Evolutionary conservation across 371 early-diverging fungal genomes (phyloP), one percentile per base, ranked within the genome.

Genomic region (Mortierella sp.): DNA sequence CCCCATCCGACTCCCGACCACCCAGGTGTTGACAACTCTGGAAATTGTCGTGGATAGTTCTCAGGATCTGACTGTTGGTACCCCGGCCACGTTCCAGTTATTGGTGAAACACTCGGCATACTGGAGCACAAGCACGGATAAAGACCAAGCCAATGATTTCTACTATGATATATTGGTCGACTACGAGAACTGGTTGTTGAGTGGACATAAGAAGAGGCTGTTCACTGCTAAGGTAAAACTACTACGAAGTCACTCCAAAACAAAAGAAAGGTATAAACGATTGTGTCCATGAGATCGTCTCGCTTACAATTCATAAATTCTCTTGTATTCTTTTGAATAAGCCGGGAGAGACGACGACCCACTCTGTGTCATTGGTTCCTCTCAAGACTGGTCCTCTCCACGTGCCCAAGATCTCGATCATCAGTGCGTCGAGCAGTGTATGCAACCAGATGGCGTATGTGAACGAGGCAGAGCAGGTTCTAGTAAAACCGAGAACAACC

Each of bases 91-190:
- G 6, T 88, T 87, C 61, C 72, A 65, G 3, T 50, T 92, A 15
- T 68, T 75, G 17, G 79, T 91, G 44, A 83, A 82, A n/a, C 88
- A 86, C 68, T 83, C 89, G 3, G 80, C 84, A 1, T 85, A 87
- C 53, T 91, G 91, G 91, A 70, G 75, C 26, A 56, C 59, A 4
- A 56, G 24, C 34, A 70, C 73, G 8, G 50, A 63, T n/a, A 55
- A 81, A n/a, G 84, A 85, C 9, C 56, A 50, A 17, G 15, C 60
- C 15, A 43, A 56, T 27, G 83, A 84, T 26, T 86, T 88, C 49
- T 83, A 70, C 56, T 91, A 90, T 56, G 90, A 90, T n/a, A 82
- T 93, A 58, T 80, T 86, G 57, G 86, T 87, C 2, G 88, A 90
- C 54, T 88, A 89, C 64, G 86, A 87, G 34, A 86, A 87, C 62